These are phyloP conservation scores for Aspergillus indologenus DNA, from an alignment of 495 filamentous ascomycete species.

Conservation along the genomic window DNA sequence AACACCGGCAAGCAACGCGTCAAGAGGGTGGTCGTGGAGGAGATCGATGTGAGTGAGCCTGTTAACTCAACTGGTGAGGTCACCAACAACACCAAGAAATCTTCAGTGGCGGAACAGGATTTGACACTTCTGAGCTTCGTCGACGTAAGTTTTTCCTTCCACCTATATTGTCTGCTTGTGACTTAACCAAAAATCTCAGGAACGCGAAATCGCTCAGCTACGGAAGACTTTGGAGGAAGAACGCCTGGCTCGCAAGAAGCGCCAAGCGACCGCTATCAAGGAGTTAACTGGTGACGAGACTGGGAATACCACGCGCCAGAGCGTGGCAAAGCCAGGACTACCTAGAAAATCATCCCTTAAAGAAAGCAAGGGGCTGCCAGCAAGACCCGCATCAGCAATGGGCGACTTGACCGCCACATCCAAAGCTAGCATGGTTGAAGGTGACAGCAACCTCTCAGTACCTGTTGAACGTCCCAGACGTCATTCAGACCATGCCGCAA, in stretches of 20 bases:
- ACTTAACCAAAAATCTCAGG: constrained; percentile 18
- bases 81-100: constrained; percentile 34
- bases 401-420: constrained; percentile 36
- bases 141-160: constrained; percentile 31
- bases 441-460: constrained; percentile 31
- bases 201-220: constrained; percentile 46
- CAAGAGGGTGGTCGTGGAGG: constrained; percentile 45
- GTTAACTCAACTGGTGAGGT: constrained; percentile 31
- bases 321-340: constrained; percentile 30
- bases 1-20: constrained; percentile 45
- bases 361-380: constrained; percentile 29
- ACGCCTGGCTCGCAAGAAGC: constrained; percentile 45
- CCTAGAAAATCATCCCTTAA: constrained; percentile 50
- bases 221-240: constrained; percentile 51
- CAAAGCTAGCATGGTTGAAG: constrained; percentile 26
- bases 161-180: neutral
- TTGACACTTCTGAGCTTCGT: constrained; percentile 48
- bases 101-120: constrained; percentile 31
- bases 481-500: constrained; percentile 45
- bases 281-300: constrained; percentile 34
- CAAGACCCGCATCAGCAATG: constrained; percentile 38
- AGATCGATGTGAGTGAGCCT: constrained; percentile 32
- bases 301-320: constrained; percentile 37
- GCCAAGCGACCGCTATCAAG: constrained; percentile 29
- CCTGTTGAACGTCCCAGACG: constrained; percentile 40